A percentile compares a stretch with the other conserved stretches of the same genome.
Conservation (phyloP, 2,329 filamentous ascomycete species). For the Apiospora phragmitis region DNA sequence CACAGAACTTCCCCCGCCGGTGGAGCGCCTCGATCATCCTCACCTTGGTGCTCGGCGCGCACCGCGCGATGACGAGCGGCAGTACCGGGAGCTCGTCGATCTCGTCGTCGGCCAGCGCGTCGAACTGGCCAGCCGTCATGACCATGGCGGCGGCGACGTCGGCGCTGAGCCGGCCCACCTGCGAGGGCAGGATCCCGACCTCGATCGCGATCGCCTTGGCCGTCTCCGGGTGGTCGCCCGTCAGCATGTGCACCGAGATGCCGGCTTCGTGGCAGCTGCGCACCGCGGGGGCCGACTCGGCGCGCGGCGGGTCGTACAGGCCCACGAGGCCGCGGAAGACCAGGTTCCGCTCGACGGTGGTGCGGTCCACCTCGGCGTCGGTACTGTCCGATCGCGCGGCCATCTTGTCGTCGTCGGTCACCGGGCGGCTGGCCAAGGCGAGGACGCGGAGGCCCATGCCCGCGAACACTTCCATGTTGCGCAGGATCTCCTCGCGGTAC, state of each 20-base stretch:
- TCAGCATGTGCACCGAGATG: slow-evolving; percentile 68
- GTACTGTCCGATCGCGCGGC: too few relatives aligned
- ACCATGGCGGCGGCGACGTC: slow-evolving; percentile 60
- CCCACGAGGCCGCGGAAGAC: slow-evolving; percentile 68
- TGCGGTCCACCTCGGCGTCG: slow-evolving; percentile 45
- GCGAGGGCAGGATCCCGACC: slow-evolving; percentile 60
- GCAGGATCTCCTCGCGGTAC: slow-evolving; percentile 52
- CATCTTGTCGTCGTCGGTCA: slow-evolving; percentile 43
- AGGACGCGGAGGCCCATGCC: slow-evolving; percentile 63
- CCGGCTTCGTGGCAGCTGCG: slow-evolving; percentile 60
- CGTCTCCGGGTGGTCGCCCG: slow-evolving; percentile 65
- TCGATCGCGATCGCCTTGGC: slow-evolving; percentile 63
- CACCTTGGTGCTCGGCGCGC: slow-evolving; percentile 70
- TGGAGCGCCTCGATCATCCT: slow-evolving; percentile 75
- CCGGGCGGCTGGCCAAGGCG: slow-evolving; percentile 57
- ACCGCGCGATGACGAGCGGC: slow-evolving; percentile 68
- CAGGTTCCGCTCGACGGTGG: slow-evolving; percentile 58
- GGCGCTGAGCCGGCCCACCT: slow-evolving; percentile 55
- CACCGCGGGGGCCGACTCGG: slow-evolving; percentile 64
- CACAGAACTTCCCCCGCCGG: slow-evolving; percentile 63
- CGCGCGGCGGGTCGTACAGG: slow-evolving; percentile 70
- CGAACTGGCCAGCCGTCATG: slow-evolving; percentile 65
- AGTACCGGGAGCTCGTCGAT: slow-evolving; percentile 65
- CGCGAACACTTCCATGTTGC: slow-evolving; percentile 63
- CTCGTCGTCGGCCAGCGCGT: slow-evolving; percentile 61